Percentiles rank a stretch among this genome's conserved stretches.
These are phyloP conservation scores for Lactuca saligna DNA, from an alignment of 129 eudicot genomes.

Conservation along the genomic window DNA sequence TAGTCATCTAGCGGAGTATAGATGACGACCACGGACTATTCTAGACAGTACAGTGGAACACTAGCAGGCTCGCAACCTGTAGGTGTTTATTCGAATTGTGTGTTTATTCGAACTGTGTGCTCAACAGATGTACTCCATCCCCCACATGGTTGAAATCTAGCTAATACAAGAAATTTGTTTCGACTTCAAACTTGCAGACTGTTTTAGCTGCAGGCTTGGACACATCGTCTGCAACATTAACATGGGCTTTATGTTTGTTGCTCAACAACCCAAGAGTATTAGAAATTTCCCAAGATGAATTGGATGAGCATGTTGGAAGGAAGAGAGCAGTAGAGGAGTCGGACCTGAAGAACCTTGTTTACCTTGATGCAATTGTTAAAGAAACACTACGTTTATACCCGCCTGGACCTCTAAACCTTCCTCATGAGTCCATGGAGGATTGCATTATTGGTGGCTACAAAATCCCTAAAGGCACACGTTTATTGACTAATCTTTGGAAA, in stretches of 20 bases:
- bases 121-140: too few species aligned
- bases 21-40: too few species aligned
- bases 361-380: conserved; percentile 26
- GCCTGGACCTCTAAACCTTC: conserved; percentile 23
- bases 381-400: conserved; percentile 44
- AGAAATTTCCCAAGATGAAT: conserved; percentile 13
- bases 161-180: background rate
- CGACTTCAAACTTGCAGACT: background rate
- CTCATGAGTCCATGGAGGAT: conserved; percentile 28
- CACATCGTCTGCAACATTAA: conserved; percentile 10
- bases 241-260: conserved; percentile 28
- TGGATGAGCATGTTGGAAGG: conserved; percentile 29
- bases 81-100: too few species aligned
- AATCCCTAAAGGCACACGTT: conserved; percentile 37
- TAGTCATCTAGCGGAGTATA: too few species aligned
- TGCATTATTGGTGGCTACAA: conserved; percentile 33
- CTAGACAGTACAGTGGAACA: too few species aligned
- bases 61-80: too few species aligned
- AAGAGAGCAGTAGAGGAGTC: conserved; percentile 37
- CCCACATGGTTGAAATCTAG: too few species aligned
- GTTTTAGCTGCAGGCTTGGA: conserved; percentile 17
- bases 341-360: conserved; percentile 36
- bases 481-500: conserved; percentile 33
- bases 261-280: conserved; percentile 1
- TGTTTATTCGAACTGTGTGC: too few species aligned